These are phyloP conservation scores for Schoenoplectus tabernaemontani DNA, from an alignment of 202 grass and related monocot species.

Conservation along the genomic window DNA sequence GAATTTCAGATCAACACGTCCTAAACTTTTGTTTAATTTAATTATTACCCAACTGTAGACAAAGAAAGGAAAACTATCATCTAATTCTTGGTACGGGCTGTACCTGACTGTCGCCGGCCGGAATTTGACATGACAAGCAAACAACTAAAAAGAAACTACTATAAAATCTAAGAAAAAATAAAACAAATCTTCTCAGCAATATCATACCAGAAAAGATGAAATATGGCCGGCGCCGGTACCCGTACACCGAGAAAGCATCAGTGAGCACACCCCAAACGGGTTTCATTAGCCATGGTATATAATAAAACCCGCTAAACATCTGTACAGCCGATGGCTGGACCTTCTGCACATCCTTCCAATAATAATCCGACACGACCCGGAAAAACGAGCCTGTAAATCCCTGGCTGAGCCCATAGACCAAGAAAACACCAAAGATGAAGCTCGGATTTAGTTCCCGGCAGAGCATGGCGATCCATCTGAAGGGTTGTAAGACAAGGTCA, in stretches of 20 bases:
- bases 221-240: conserved; percentile 74
- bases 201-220: conserved; percentile 59
- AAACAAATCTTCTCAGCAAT: not conserved
- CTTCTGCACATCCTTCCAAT: conserved; percentile 94
- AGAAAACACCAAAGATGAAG: conserved; percentile 59
- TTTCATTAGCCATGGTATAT: conserved; percentile 71
- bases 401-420: conserved; percentile 74
- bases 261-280: conserved; percentile 89
- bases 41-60: not conserved
- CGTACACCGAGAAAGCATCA: conserved; percentile 55
- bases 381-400: conserved; percentile 65
- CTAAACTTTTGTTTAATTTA: not conserved
- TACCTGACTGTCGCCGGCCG: not conserved
- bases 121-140: not conserved
- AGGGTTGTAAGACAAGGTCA: conserved; percentile 29
- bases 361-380: conserved; percentile 74
- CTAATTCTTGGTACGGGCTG: not conserved
- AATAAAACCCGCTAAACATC: conserved; percentile 54
- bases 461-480: conserved; percentile 73
- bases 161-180: not conserved
- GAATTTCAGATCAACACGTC: not conserved
- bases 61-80: not conserved
- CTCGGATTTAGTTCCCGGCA: conserved; percentile 64
- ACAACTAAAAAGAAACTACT: not conserved
- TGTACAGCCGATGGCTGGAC: conserved; percentile 72